These are phyloP conservation scores for Eucalyptus virginea DNA, from an alignment of 345 rosid species.

Conservation along the genomic window DNA sequence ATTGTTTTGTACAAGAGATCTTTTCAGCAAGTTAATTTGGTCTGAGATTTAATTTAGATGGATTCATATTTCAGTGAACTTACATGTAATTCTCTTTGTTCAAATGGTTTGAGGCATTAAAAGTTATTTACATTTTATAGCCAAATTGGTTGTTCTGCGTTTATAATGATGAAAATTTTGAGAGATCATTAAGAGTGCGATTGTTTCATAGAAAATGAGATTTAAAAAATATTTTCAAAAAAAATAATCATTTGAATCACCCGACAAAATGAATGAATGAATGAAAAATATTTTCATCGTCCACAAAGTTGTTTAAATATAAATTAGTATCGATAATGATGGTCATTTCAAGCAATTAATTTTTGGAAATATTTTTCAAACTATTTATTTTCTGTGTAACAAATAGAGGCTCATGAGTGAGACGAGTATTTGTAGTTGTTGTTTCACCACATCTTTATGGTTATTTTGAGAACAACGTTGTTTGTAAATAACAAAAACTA, in stretches of 20 bases:
- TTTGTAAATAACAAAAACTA: background rate
- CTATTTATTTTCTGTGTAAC: accelerated
- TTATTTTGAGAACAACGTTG: background rate
- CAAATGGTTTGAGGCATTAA: background rate
- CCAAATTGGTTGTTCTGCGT: background rate
- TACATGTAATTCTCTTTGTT: background rate
- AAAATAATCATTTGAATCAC: background rate
- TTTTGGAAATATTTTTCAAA: background rate
- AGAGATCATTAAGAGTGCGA: background rate
- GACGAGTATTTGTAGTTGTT: background rate
- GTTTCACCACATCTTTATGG: background rate
- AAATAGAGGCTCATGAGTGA: background rate
- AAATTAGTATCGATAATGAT: background rate
- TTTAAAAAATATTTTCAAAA: background rate
- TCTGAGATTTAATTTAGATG: background rate
- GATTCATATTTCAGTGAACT: background rate
- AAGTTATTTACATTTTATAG: background rate
- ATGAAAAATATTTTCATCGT: background rate
- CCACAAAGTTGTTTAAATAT: background rate
- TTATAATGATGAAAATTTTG: background rate
- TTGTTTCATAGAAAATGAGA: accelerated
- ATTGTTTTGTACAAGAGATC: background rate
- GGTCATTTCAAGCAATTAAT: background rate
- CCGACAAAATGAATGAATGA: background rate
- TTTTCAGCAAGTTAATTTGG: background rate